A percentile compares a stretch with the other conserved stretches of the same genome.
phyloP scores from a whole-genome alignment of 2,329 filamentous ascomycete genomes.

The Paracamarosporium sp. region DNA sequence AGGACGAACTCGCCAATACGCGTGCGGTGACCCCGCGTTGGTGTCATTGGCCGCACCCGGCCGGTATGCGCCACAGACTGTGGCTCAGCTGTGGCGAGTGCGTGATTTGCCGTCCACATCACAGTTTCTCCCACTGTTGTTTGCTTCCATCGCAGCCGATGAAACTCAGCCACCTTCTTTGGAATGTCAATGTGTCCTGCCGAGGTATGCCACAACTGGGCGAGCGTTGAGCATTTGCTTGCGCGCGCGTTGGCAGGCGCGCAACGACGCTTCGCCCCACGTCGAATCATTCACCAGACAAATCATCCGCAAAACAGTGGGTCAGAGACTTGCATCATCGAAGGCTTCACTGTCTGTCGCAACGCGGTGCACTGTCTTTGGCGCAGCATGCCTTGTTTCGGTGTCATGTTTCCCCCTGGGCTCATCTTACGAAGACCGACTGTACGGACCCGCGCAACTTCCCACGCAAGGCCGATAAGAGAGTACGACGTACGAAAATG shows the following conservation, averaged over 20 bases:
- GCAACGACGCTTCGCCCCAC: neutral
- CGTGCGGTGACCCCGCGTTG: conserved; percentile 4
- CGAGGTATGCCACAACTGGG: neutral
- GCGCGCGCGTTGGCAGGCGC: neutral
- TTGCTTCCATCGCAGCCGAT: neutral
- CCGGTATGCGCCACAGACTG: neutral
- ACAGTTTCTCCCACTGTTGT: neutral
- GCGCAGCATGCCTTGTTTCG: neutral
- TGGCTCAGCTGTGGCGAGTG: conserved; percentile 4
- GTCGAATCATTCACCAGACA: neutral
- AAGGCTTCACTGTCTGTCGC: neutral
- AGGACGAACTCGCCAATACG: no score
- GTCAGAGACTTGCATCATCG: conserved; percentile 1
- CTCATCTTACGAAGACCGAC: neutral
- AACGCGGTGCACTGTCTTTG: neutral
- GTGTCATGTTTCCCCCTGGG: neutral
- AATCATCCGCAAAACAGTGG: neutral
- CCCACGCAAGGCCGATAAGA: neutral
- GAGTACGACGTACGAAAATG: neutral
- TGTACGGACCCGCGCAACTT: neutral
- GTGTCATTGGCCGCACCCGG: neutral
- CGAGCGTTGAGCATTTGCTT: neutral
- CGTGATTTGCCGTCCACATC: neutral
- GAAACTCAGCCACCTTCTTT: neutral
- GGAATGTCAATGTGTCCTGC: neutral